A percentile compares a stretch with the other conserved stretches of the same genome.
Evolutionary conservation across 1,284 basidiomycete species (phyloP).

Genomic region (Ceratobasidium sp.): DNA sequence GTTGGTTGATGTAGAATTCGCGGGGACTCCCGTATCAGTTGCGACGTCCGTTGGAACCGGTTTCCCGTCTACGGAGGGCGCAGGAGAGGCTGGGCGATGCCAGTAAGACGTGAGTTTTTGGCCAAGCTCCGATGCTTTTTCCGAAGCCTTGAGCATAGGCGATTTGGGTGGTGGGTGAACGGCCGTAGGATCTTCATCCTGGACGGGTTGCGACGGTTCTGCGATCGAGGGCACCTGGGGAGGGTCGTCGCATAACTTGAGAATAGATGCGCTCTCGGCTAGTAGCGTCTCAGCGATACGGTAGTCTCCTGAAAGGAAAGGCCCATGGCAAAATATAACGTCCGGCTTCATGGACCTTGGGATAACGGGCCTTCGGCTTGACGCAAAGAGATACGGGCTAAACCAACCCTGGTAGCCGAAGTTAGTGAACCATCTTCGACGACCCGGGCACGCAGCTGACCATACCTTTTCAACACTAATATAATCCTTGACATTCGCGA

Average conservation of each 20-base stretch:
- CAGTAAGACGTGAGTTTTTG: constrained; percentile 52
- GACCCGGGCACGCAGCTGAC: neutral
- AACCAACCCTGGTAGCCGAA: constrained; percentile 55
- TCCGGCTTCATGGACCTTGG: constrained; percentile 74
- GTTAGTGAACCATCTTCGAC: constrained; percentile 17
- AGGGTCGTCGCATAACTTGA: constrained; percentile 62
- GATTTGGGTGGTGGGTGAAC: constrained; percentile 47
- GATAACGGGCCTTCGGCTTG: constrained; percentile 63
- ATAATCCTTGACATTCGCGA: constrained; percentile 74
- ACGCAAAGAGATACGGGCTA: constrained; percentile 75
- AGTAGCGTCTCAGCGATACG: constrained; percentile 58
- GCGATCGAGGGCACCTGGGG: constrained; percentile 50
- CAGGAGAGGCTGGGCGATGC: constrained; percentile 63
- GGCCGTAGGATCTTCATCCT: constrained; percentile 47
- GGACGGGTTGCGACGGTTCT: constrained; percentile 3
- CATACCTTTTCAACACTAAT: constrained; percentile 70
- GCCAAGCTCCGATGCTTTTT: constrained; percentile 19
- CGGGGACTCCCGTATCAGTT: neutral
- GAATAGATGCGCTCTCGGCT: constrained; percentile 66
- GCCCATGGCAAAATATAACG: constrained; percentile 75
- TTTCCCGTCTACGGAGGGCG: constrained; percentile 65
- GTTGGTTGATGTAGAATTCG: constrained; percentile 10
- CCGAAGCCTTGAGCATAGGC: constrained; percentile 29
- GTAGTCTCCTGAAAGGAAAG: constrained; percentile 62
- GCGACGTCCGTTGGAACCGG: neutral